Evolutionary conservation across 75 land plant species (phyloP), one percentile per base, ranked within the genome.

Genomic region (Larix kaempferi): DNA sequence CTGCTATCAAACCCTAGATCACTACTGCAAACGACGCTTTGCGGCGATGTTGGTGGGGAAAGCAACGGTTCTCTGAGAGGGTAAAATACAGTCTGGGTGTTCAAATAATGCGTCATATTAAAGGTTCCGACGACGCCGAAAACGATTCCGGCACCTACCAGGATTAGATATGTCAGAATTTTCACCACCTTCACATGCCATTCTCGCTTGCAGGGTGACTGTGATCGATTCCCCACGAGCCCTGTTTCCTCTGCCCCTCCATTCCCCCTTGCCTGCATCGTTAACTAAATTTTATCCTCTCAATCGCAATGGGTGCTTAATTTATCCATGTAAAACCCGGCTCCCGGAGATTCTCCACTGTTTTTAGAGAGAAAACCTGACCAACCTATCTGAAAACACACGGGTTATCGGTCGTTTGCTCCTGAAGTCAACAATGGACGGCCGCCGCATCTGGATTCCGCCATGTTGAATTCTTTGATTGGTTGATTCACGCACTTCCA

Each of bases 91-190:
- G 57, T 55, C 76, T 26, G 76, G 76, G 19, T 16, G 26, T 61
- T 61, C 25, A 56, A 49, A 25, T 74, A 49, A 3, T 21, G 44
- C 26, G 56, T 72, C 64, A 73, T 49, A 37, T 56, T 33, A 76
- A 73, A 57, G 56, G 19, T 79, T 57, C 7, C 19, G 39, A 73
- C 59, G 8, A 73, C 72, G 19, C 76, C 76, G 26, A 73, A 6
- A 21, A 74, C 56, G 21, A 78, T 15, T 16, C 80, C 76, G 29
- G 73, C 19, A 63, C 44, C 76, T 44, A 73, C 13, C 41, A 73
- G 66, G 23, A 73, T 57, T 19, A 74, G 57, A 19, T 74, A 74
- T 15, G 76, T 21, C 21, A 74, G 66, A 41, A 69, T 69, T 6
- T 22, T 35, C 2, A 69, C 11, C 73, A 65, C 35, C 15, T 33